Evolutionary conservation across 768 basidiomycete species (phyloP), one percentile per base, ranked within the genome.

Genomic region (Mycena metata): DNA sequence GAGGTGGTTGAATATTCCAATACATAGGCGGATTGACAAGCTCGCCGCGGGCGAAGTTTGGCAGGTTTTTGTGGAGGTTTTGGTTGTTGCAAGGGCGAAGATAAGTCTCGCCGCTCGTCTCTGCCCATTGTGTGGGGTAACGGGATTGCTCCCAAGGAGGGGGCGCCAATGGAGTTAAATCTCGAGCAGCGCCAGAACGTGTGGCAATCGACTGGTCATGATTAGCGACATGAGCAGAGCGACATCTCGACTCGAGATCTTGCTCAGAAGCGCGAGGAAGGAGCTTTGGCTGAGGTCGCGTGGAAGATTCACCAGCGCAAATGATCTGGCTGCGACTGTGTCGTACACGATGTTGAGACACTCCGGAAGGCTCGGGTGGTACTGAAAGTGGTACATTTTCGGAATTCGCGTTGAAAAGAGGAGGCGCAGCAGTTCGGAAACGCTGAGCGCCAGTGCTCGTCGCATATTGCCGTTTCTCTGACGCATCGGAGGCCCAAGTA

Each of bases 1-100:
- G n/a, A n/a, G 46, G 47, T 5, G 46, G 59, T n/a, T 24, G 39
- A 41, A 60, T 41, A 36, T 36, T 60, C 59, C 47, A 49, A 41
- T 49, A 17, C 47, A 49, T 49, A 1, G 47, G 43, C 11, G 30
- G 33, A 15, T 24, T 36, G 9, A 21, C 26, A 11, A 33, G 30
- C 16, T 35, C 46, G 16, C 46, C 33, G 21, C 10, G 35, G 4
- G 17, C 3, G 5, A 21, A 3, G 21, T 30, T n/a, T n/a, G n/a
- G n/a, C n/a, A n/a, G n/a, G n/a, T n/a, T n/a, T n/a, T n/a, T n/a
- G n/a, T n/a, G n/a, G n/a, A n/a, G n/a, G n/a, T n/a, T 30, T 30
- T 47, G 23, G 9, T 30, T 43, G 19, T 30, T 6, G 30, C 6
- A 3, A 30, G 30, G 6, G 30, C 6, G 30, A 30, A 30, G 30